phyloP scores from a whole-genome alignment of 768 basidiomycete genomes.

The Clitopilus passeckerianus region DNA sequence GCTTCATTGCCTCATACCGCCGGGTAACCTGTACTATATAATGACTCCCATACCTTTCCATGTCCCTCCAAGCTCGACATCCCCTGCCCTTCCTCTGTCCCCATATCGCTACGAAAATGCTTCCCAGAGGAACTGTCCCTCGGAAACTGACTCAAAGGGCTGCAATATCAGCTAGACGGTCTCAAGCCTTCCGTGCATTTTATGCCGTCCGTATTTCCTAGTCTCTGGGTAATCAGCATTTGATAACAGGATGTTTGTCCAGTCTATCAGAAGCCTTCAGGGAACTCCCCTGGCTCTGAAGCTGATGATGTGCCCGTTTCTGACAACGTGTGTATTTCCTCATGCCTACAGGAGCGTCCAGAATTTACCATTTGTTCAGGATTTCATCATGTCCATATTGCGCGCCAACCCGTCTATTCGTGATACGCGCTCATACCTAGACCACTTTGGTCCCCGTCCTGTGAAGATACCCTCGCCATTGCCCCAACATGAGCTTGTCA shows the following conservation, averaged over 20 bases:
- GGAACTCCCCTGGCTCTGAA: conserved; percentile 18
- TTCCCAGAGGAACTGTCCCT: conserved; percentile 16
- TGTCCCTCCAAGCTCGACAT: neutral
- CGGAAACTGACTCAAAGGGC: neutral
- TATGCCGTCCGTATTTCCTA: conserved; percentile 43
- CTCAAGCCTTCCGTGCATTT: conserved; percentile 42
- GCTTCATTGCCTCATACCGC: conserved; percentile 24
- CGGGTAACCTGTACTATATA: conserved; percentile 13
- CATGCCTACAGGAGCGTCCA: conserved; percentile 6
- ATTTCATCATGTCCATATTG: conserved; percentile 93
- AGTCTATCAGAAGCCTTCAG: conserved; percentile 40
- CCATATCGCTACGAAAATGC: conserved; percentile 23
- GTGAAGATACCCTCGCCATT: conserved; percentile 23
- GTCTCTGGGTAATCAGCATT: neutral
- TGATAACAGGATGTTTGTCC: conserved; percentile 10
- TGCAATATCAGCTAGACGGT: conserved; percentile 19
- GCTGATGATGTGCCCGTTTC: conserved; percentile 35
- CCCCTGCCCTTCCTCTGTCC: conserved; percentile 9
- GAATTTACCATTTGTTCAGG: conserved; percentile 42
- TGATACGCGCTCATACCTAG: conserved; percentile 87
- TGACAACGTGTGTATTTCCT: conserved; percentile 39
- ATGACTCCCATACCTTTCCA: conserved; percentile 21
- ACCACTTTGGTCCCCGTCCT: conserved; percentile 79
- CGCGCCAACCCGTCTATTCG: conserved; percentile 88
- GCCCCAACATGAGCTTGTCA: conserved; percentile 12